Evolutionary conservation across 163 green algal genomes (phyloP).

Genomic region (Scenedesmus sp.): DNA sequence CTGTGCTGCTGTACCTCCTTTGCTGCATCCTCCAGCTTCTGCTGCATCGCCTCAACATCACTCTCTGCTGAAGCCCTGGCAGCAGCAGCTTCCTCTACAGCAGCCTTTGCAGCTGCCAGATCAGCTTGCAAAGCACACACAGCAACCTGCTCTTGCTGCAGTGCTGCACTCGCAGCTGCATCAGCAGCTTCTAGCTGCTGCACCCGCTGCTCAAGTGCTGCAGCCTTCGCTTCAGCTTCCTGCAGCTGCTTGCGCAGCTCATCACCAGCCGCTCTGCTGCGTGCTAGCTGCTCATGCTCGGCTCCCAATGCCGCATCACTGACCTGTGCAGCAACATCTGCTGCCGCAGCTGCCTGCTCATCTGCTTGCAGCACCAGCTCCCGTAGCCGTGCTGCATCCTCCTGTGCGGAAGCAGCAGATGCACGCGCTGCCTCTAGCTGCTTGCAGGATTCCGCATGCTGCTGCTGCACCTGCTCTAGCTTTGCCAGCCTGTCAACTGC

Average conservation of each 20-base stretch:
- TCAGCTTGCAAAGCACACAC: background rate
- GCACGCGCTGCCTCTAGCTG: background rate
- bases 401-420: background rate
- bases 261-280: background rate
- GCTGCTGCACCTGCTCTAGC: slow-evolving; percentile 2
- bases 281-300: background rate
- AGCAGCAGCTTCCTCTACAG: background rate
- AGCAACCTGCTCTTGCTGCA: background rate
- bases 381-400: background rate
- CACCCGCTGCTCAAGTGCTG: background rate
- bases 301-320: background rate
- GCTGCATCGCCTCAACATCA: background rate
- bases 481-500: background rate
- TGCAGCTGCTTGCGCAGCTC: background rate
- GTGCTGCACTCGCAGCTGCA: background rate
- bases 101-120: background rate
- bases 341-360: slow-evolving; percentile 5
- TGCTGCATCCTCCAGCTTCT: background rate
- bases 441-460: background rate
- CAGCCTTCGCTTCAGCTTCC: background rate
- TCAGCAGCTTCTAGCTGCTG: background rate
- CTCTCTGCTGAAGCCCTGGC: background rate
- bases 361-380: background rate
- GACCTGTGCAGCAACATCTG: background rate
- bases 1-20: slow-evolving; percentile 5